These are phyloP conservation scores for Trypanosoma mega DNA, from an alignment of 208 protist genomes.

Conservation along the genomic window DNA sequence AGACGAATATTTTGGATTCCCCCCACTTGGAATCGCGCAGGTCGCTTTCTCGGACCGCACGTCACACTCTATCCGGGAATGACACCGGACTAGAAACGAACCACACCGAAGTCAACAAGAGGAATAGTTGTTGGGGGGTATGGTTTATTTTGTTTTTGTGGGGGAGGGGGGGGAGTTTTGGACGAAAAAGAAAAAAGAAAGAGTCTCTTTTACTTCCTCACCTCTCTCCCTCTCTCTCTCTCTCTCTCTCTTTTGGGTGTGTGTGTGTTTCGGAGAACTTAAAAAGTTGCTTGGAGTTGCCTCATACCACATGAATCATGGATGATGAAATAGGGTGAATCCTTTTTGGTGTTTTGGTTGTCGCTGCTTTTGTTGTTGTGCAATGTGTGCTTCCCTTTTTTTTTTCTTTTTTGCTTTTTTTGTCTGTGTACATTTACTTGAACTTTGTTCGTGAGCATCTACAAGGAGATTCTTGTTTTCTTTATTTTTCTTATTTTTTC, in stretches of 20 bases:
- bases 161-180: no score
- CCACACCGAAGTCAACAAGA: no score
- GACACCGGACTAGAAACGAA: slow-evolving; percentile 63
- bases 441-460: slow-evolving; percentile 2
- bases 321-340: no score
- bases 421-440: slow-evolving; percentile 1
- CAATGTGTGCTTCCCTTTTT: background rate
- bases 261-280: no score
- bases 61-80: slow-evolving; percentile 86
- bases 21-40: slow-evolving; percentile 83
- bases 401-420: background rate
- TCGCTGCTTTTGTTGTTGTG: background rate
- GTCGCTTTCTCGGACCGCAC: slow-evolving; percentile 78
- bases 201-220: no score
- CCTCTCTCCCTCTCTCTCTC: no score
- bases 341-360: background rate
- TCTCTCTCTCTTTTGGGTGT: no score
- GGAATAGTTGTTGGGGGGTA: no score
- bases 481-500: background rate
- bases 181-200: no score
- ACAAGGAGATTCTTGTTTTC: slow-evolving; percentile 1
- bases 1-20: slow-evolving; percentile 89
- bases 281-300: no score
- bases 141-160: no score
- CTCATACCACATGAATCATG: no score